These are phyloP conservation scores for Graphilbum fragrans DNA, from an alignment of 2,329 filamentous ascomycete species.

Conservation along the genomic window DNA sequence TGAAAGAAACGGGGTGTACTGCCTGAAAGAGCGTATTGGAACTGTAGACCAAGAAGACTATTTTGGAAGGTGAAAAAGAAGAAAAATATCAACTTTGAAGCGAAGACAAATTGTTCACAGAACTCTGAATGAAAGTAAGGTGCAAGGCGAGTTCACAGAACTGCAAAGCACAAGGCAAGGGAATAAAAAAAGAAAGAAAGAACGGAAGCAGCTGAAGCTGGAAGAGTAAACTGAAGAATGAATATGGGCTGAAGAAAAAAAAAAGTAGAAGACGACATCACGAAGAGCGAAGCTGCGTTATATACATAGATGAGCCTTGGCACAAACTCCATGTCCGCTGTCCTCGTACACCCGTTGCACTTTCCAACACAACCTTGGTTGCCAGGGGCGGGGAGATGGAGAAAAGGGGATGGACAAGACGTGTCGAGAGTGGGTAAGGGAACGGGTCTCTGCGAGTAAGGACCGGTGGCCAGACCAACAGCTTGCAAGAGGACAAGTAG, in stretches of 20 bases:
- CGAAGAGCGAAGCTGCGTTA: not conserved
- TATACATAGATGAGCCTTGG: not conserved
- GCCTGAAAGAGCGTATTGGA: too few relatives aligned
- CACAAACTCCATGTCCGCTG: too few relatives aligned
- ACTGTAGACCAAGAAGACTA: not conserved
- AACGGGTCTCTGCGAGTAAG: too few relatives aligned
- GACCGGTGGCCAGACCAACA: too few relatives aligned
- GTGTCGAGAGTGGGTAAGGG: not conserved
- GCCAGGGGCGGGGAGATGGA: too few relatives aligned
- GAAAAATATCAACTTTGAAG: conserved; percentile 1
- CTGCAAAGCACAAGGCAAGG: conserved; percentile 5
- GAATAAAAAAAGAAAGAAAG: conserved; percentile 3
- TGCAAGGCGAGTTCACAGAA: conserved; percentile 10
- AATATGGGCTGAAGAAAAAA: conserved; percentile 5
- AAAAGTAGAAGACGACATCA: not conserved
- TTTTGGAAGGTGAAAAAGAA: conserved; percentile 2
- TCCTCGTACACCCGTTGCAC: too few relatives aligned
- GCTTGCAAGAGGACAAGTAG: too few relatives aligned
- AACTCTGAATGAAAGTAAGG: conserved; percentile 1
- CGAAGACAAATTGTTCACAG: conserved; percentile 6
- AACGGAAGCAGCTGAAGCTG: conserved; percentile 5
- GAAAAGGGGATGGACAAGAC: not conserved
- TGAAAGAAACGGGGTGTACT: not conserved
- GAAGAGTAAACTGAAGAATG: not conserved
- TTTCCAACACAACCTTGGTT: too few relatives aligned